These are phyloP conservation scores for Rutidosis leptorrhynchoides DNA, from an alignment of 129 eudicot genomes.

Conservation along the genomic window DNA sequence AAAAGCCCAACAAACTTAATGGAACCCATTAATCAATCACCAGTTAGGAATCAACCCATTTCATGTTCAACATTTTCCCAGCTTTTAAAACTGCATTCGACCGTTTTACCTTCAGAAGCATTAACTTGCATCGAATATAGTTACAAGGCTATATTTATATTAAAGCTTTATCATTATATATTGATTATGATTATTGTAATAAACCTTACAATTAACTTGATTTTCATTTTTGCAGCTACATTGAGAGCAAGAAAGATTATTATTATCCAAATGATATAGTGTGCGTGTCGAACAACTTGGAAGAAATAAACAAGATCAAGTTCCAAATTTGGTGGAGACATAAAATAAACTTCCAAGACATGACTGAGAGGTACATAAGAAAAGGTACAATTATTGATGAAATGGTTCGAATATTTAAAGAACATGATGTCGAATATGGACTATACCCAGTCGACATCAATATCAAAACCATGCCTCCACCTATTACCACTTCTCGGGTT, in stretches of 20 bases:
- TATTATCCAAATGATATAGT: conserved; percentile 55
- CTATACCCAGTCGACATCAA: conserved; percentile 58
- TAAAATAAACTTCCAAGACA: conserved; percentile 73
- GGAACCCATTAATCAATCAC: too few relatives aligned
- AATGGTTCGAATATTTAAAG: conserved; percentile 57
- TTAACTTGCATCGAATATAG: too few relatives aligned
- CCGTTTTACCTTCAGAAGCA: too few relatives aligned
- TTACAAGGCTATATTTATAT: too few relatives aligned
- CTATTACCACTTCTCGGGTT: conserved; percentile 32
- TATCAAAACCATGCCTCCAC: conserved; percentile 46
- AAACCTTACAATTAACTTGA: conserved; percentile 9
- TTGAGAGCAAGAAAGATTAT: conserved; percentile 70
- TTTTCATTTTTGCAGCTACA: conserved; percentile 50
- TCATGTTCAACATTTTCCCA: too few relatives aligned
- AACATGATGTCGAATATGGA: conserved; percentile 72
- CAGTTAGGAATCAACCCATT: too few relatives aligned
- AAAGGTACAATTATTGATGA: conserved; percentile 67
- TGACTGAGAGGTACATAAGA: conserved; percentile 58
- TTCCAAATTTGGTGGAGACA: conserved; percentile 74
- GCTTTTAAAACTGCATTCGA: too few relatives aligned
- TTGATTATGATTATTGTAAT: too few relatives aligned
- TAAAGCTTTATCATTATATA: too few relatives aligned
- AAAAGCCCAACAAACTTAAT: too few relatives aligned
- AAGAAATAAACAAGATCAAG: conserved; percentile 44
- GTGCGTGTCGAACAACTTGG: conserved; percentile 44